Percentiles rank a stretch among this genome's conserved stretches.
phyloP scores from a whole-genome alignment of 345 rosid genomes.

The Heritiera littoralis region DNA sequence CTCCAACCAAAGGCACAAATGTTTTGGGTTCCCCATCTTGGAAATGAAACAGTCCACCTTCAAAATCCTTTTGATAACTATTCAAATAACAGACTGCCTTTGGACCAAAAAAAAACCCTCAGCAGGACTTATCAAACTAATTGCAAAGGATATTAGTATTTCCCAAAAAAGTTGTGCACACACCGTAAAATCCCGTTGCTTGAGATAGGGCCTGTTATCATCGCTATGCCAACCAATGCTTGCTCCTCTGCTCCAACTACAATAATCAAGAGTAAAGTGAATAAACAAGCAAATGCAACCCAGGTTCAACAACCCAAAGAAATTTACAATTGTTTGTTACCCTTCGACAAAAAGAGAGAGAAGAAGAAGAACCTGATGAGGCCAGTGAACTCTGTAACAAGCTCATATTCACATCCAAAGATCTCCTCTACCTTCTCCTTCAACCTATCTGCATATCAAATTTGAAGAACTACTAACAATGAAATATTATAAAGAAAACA shows the following conservation, averaged over 20 bases:
- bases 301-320: conserved; percentile 1
- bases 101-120: conserved; percentile 19
- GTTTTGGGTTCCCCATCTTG: conserved; percentile 72
- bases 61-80: conserved; percentile 60
- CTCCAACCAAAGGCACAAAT: conserved; percentile 69
- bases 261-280: conserved; percentile 2
- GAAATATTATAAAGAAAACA: not conserved
- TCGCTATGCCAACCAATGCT: conserved; percentile 98
- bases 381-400: conserved; percentile 85
- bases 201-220: conserved; percentile 80
- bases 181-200: conserved; percentile 80
- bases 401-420: conserved; percentile 79
- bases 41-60: conserved; percentile 86
- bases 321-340: not conserved
- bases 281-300: conserved; percentile 10
- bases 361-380: conserved; percentile 58
- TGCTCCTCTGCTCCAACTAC: conserved; percentile 86
- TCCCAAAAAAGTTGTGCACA: conserved; percentile 7
- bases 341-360: not conserved
- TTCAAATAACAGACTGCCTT: conserved; percentile 98
- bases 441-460: conserved; percentile 56
- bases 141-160: not conserved
- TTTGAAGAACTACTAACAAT: not conserved
- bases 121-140: conserved; percentile 15
- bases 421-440: conserved; percentile 80